Evolutionary conservation across 2,329 filamentous ascomycete species (phyloP), one percentile per base, ranked within the genome.

Genomic region (Arthrobotrys iridis): DNA sequence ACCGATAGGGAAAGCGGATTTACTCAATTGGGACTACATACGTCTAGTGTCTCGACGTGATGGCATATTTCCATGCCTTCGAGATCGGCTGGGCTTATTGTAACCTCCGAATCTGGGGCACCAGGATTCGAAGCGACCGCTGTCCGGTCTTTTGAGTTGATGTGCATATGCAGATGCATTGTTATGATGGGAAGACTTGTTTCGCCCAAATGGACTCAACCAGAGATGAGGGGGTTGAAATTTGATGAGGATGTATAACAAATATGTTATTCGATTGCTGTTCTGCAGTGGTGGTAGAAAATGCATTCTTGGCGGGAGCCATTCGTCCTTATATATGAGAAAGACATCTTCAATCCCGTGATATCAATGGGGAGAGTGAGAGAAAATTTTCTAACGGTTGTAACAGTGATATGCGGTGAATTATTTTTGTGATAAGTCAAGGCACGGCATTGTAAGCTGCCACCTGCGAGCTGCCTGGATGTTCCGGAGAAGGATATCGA

Each of bases 91-190:
- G 35, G 30, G 30, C n/a, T 30, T 33, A 58, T 22, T 57, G 52
- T 62, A 2, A 33, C 24, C 24, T 48, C 71, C 37, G 63, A 59
- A 30, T 58, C 57, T 55, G 50, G 50, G 15, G 26, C 41, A 48
- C 58, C 58, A 10, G 58, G 58, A 63, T 63, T 63, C 58, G 58
- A 63, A 46, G 58, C 58, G 58, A 63, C 58, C 40, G 37, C 57
- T 45, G 63, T 24, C 57, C 63, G 71, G 63, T 75, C 71, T 50
- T 64, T 68, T 33, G 71, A 75, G 40, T 75, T 75, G 15, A 75
- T 75, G 63, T 75, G 71, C 71, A 75, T 75, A 75, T 75, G 71
- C 46, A 75, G 57, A 75, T 75, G 71, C 55, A 75, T 63, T 57
- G 41, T 37, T 24, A 58, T 43, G 28, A 26, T 33, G 33, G 37